A percentile compares a stretch with the other conserved stretches of the same genome.
These are phyloP conservation scores for Dacryopinax spathularia DNA, from an alignment of 768 basidiomycete species.

Conservation along the genomic window DNA sequence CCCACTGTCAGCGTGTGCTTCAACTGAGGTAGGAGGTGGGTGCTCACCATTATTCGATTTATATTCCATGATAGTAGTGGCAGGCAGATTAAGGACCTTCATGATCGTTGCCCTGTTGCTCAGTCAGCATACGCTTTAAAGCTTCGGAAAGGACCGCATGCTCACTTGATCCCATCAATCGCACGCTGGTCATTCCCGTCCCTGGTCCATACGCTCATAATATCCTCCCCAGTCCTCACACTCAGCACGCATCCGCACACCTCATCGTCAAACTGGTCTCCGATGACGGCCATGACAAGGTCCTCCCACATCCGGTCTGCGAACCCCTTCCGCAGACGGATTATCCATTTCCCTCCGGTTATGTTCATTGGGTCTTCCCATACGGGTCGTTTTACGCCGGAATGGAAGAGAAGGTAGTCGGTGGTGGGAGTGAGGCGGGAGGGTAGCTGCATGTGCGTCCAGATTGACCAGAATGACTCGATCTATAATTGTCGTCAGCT, in stretches of 20 bases:
- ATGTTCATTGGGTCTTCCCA: constrained; percentile 93
- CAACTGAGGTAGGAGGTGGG: background rate
- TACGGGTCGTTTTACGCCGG: constrained; percentile 70
- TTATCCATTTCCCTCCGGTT: constrained; percentile 86
- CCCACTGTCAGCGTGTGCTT: background rate
- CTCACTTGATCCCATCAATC: constrained; percentile 70
- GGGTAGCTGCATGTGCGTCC: constrained; percentile 80
- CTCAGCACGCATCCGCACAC: constrained; percentile 94
- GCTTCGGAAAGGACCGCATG: constrained; percentile 9
- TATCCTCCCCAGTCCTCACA: constrained; percentile 86
- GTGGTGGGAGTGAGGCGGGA: constrained; percentile 76
- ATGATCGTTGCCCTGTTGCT: constrained; percentile 60
- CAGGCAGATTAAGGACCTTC: constrained; percentile 56
- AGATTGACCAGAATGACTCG: constrained; percentile 90
- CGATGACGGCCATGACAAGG: constrained; percentile 70
- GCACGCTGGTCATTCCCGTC: constrained; percentile 61
- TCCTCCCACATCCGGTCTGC: constrained; percentile 88
- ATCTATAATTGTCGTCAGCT: constrained; percentile 34
- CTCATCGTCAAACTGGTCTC: constrained; percentile 66
- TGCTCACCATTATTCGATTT: constrained; percentile 75
- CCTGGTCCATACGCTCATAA: constrained; percentile 84
- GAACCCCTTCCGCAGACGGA: constrained; percentile 80
- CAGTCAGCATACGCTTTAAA: constrained; percentile 5
- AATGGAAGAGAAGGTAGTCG: constrained; percentile 86
- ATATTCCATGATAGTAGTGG: constrained; percentile 79